phyloP scores from a whole-genome alignment of 2,329 filamentous ascomycete genomes.

The Sphaerulina musiva region DNA sequence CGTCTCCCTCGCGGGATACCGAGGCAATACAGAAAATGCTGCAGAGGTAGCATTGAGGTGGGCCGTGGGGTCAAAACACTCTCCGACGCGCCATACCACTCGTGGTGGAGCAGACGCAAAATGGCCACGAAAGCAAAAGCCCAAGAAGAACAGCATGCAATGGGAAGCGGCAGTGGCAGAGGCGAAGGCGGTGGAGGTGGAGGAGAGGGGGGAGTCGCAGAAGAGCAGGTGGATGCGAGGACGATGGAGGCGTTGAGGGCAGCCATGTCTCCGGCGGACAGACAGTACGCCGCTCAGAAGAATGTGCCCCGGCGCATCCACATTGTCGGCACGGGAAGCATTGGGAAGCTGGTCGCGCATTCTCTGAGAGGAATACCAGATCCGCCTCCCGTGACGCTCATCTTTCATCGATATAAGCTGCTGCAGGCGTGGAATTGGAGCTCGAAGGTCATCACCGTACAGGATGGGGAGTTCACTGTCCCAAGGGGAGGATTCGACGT shows the following conservation, averaged over 20 bases:
- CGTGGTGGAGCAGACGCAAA: constrained; percentile 22
- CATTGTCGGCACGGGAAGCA: constrained; percentile 72
- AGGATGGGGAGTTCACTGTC: constrained; percentile 38
- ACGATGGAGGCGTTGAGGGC: constrained; percentile 10
- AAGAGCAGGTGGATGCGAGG: constrained; percentile 10
- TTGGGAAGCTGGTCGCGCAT: constrained; percentile 73
- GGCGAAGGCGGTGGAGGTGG: neutral
- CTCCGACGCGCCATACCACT: constrained; percentile 17
- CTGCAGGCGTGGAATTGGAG: constrained; percentile 45
- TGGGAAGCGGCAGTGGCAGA: no score
- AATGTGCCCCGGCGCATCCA: constrained; percentile 54
- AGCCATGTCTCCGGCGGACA: constrained; percentile 24
- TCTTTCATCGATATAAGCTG: constrained; percentile 56
- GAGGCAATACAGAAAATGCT: constrained; percentile 36
- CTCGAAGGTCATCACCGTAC: constrained; percentile 43
- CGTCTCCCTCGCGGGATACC: constrained; percentile 44
- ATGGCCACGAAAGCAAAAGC: constrained; percentile 19
- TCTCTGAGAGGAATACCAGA: constrained; percentile 56
- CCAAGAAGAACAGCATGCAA: neutral
- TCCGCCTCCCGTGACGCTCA: constrained; percentile 68
- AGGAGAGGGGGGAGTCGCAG: neutral
- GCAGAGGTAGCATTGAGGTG: constrained; percentile 36
- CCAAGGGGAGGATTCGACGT: constrained; percentile 40
- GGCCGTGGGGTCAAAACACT: constrained; percentile 40
- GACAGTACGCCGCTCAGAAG: constrained; percentile 25